These are phyloP conservation scores for Bothriochloa decipiens DNA, from an alignment of 176 grass and related monocot genomes.

Conservation along the genomic window DNA sequence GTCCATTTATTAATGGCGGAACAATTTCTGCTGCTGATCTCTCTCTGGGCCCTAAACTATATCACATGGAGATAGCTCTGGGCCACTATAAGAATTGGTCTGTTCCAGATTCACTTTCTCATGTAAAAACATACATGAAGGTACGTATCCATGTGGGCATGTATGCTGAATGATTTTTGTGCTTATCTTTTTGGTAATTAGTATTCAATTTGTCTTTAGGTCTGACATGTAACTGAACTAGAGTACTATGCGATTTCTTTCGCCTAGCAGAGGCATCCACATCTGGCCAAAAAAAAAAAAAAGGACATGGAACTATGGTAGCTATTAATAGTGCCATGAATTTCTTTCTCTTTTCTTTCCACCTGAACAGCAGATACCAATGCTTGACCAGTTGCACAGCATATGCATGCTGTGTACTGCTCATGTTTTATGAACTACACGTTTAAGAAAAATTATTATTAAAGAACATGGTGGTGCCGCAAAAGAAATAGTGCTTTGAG, in stretches of 20 bases:
- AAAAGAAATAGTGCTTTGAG: slow-evolving; percentile 16
- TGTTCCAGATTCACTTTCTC: slow-evolving; percentile 74
- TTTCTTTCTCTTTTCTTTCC: slow-evolving; percentile 4
- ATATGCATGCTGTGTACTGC: not conserved
- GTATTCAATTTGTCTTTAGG: slow-evolving; percentile 6
- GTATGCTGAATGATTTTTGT: slow-evolving; percentile 6
- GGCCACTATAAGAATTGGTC: slow-evolving; percentile 94
- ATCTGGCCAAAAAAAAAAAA: not conserved
- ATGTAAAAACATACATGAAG: slow-evolving; percentile 87
- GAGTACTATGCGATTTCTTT: not conserved
- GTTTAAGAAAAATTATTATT: not conserved
- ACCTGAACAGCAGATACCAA: not conserved
- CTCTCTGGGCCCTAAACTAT: slow-evolving; percentile 84
- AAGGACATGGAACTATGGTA: slow-evolving; percentile 13
- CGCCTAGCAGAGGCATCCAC: not conserved
- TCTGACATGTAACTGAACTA: slow-evolving; percentile 2
- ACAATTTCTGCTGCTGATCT: slow-evolving; percentile 77
- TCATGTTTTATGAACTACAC: not conserved
- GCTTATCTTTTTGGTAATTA: not conserved
- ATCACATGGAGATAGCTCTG: slow-evolving; percentile 91
- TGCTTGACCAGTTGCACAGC: slow-evolving; percentile 35
- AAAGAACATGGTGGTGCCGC: slow-evolving; percentile 4
- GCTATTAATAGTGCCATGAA: slow-evolving; percentile 10
- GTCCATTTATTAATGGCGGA: slow-evolving; percentile 84
- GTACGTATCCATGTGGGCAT: too few relatives aligned